Conservation (phyloP, 2,329 filamentous ascomycete genomes). For the Rhinocladiella similis region DNA sequence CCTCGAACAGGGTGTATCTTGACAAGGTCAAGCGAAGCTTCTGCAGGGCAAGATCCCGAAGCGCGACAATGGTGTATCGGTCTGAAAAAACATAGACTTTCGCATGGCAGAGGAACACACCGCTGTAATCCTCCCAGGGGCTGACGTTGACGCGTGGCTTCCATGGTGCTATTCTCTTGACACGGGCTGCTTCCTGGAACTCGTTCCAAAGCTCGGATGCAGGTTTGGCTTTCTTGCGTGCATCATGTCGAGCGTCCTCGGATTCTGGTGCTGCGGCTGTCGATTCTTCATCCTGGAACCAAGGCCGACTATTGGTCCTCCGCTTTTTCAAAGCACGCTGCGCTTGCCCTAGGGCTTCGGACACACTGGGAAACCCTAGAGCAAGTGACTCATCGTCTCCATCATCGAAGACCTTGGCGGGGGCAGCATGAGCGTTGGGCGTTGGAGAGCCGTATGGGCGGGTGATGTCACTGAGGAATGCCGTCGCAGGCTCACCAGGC, state of each 20-base stretch:
- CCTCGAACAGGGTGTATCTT: slow-evolving; percentile 33
- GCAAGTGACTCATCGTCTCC: too few relatives aligned
- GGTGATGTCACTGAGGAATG: not conserved
- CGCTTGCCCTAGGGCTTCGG: too few relatives aligned
- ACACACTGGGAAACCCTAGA: too few relatives aligned
- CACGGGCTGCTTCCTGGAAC: slow-evolving; percentile 2
- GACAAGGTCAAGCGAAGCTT: slow-evolving; percentile 27
- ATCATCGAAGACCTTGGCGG: too few relatives aligned
- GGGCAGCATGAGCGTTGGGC: too few relatives aligned
- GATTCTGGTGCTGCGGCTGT: too few relatives aligned
- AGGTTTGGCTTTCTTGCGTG: not conserved
- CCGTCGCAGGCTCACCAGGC: not conserved
- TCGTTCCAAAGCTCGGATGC: not conserved
- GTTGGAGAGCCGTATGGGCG: too few relatives aligned
- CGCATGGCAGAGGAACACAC: slow-evolving; percentile 43
- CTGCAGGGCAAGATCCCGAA: slow-evolving; percentile 31
- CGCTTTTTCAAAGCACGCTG: too few relatives aligned
- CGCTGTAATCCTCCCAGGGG: slow-evolving; percentile 32
- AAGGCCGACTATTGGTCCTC: too few relatives aligned
- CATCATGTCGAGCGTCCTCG: not conserved
- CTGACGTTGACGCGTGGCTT: slow-evolving; percentile 15
- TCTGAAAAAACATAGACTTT: slow-evolving; percentile 44
- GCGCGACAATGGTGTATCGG: slow-evolving; percentile 31
- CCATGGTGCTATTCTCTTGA: slow-evolving; percentile 10
- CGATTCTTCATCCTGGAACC: too few relatives aligned